A percentile compares a stretch with the other conserved stretches of the same genome.
phyloP scores from a whole-genome alignment of 805 yeast species.

The Saccharomyces jurei region DNA sequence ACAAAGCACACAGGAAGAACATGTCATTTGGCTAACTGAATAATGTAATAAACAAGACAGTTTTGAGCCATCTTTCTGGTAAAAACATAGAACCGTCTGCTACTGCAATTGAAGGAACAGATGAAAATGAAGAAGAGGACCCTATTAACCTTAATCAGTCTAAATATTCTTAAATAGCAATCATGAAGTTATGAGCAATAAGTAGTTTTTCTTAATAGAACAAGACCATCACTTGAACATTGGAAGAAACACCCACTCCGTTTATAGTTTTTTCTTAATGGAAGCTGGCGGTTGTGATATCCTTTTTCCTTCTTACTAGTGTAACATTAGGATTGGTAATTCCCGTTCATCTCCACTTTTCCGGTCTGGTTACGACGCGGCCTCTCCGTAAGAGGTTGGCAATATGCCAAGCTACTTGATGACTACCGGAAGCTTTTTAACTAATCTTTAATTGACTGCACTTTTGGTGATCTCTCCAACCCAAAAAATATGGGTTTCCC shows the following conservation, averaged over 20 bases:
- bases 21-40: slow-evolving; percentile 30
- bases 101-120: slow-evolving; percentile 24
- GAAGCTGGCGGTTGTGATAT: no score
- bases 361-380: not conserved
- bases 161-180: slow-evolving; percentile 15
- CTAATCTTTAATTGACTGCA: not conserved
- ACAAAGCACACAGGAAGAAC: slow-evolving; percentile 28
- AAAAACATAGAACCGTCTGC: slow-evolving; percentile 12
- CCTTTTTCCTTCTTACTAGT: not conserved
- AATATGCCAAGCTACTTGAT: not conserved
- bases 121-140: slow-evolving; percentile 16
- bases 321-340: not conserved
- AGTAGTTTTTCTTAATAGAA: not conserved
- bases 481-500: not conserved
- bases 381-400: not conserved
- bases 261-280: not conserved
- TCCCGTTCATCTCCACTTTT: not conserved
- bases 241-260: not conserved
- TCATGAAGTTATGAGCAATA: not conserved
- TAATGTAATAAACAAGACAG: slow-evolving; percentile 28
- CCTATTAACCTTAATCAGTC: slow-evolving; percentile 25
- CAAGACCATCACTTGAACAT: not conserved
- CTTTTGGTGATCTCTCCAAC: not conserved
- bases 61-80: slow-evolving; percentile 15
- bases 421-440: not conserved